Evolutionary conservation across 805 yeast genomes (phyloP).

Genomic region (Cyberlindnera petersonii): DNA sequence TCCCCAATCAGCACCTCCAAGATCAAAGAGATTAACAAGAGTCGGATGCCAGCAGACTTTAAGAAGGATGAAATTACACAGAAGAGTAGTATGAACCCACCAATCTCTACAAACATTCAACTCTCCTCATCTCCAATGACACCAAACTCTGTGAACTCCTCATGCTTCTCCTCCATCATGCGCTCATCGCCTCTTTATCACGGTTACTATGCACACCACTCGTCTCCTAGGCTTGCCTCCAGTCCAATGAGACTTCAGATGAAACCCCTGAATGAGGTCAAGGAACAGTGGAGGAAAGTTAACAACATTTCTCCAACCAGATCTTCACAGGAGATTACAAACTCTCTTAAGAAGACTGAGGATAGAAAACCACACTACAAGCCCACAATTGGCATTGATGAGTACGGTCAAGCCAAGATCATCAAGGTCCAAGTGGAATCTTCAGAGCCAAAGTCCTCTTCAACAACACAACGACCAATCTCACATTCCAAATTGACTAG

Average conservation of each 20-base stretch:
- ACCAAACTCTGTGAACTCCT: constrained; percentile 22
- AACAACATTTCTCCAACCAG: neutral
- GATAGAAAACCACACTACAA: constrained; percentile 8
- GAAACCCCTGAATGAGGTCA: constrained; percentile 23
- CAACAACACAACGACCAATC: constrained; percentile 1
- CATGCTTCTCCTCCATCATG: constrained; percentile 29
- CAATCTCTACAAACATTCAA: constrained; percentile 1
- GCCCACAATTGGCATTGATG: constrained; percentile 23
- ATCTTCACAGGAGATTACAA: too few relatives aligned
- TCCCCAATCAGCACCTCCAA: constrained; percentile 24
- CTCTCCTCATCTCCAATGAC: constrained; percentile 27
- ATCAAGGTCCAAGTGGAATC: constrained; percentile 11
- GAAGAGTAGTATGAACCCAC: constrained; percentile 4
- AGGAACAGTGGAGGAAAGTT: constrained; percentile 5
- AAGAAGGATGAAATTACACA: constrained; percentile 1
- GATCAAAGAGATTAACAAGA: constrained; percentile 16
- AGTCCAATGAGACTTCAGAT: constrained; percentile 26
- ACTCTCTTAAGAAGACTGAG: too few relatives aligned
- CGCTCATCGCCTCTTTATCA: constrained; percentile 30
- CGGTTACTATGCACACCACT: constrained; percentile 25
- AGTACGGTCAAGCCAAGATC: constrained; percentile 25
- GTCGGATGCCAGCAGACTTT: constrained; percentile 8
- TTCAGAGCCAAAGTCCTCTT: neutral
- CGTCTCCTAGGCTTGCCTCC: constrained; percentile 22
- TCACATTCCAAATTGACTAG: constrained; percentile 16